A percentile compares a stretch with the other conserved stretches of the same genome.
Conservation (phyloP, 352 stramenopile species). For the Pythium pyrilobum region DNA sequence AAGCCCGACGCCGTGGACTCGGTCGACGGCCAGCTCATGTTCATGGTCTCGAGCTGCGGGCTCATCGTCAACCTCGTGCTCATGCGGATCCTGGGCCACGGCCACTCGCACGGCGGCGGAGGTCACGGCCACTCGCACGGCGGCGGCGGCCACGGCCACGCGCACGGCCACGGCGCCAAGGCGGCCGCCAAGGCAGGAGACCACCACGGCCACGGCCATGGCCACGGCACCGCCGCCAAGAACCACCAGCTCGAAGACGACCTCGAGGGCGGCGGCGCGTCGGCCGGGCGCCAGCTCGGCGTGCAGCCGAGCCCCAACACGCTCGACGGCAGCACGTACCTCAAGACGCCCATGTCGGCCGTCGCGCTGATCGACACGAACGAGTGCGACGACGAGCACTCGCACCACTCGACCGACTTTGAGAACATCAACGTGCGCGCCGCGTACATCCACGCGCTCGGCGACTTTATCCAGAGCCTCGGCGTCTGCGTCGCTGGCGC, state of each 20-base stretch:
- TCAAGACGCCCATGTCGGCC: slow-evolving; percentile 72
- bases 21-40: slow-evolving; percentile 96
- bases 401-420: slow-evolving; percentile 34
- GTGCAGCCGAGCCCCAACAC: slow-evolving; percentile 43
- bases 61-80: slow-evolving; percentile 94
- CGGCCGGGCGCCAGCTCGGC: slow-evolving; percentile 2
- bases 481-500: slow-evolving; percentile 94
- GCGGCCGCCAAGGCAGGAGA: not conserved
- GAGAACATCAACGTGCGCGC: slow-evolving; percentile 96
- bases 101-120: slow-evolving; percentile 41
- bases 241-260: slow-evolving; percentile 20
- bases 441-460: slow-evolving; percentile 96
- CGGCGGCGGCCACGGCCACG: slow-evolving; percentile 34
- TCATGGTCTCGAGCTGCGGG: slow-evolving; percentile 89
- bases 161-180: slow-evolving; percentile 21
- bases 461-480: slow-evolving; percentile 96
- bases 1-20: slow-evolving; percentile 32
- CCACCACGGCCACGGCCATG: slow-evolving; percentile 24
- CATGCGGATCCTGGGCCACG: slow-evolving; percentile 89
- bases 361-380: slow-evolving; percentile 59
- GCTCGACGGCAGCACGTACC: slow-evolving; percentile 35
- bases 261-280: slow-evolving; percentile 16
- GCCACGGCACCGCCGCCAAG: slow-evolving; percentile 11
- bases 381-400: slow-evolving; percentile 18
- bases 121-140: slow-evolving; percentile 44